Conservation (phyloP, 441 rosid species). For the Euphorbia neoarborescens region DNA sequence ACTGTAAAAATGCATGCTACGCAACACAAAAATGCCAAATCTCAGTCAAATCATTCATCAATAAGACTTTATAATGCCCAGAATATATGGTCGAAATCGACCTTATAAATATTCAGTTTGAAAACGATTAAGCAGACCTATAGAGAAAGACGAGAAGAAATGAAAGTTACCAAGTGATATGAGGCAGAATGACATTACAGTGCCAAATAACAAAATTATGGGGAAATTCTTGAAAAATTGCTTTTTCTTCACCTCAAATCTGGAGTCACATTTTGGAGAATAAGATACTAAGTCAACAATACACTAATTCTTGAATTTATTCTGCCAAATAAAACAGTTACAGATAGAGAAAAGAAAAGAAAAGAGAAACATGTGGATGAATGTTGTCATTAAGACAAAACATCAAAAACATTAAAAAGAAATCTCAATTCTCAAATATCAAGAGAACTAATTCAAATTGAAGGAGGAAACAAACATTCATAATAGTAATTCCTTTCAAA, state of each 20-base stretch:
- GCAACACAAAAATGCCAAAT: too few species aligned
- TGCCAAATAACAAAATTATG: slow-evolving; percentile 55
- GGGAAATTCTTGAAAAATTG: slow-evolving; percentile 67
- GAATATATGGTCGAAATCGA: too few species aligned
- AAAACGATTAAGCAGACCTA: neutral
- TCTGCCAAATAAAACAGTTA: neutral
- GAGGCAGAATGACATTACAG: slow-evolving; percentile 66
- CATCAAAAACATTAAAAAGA: slow-evolving; percentile 1
- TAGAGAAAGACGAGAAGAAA: neutral
- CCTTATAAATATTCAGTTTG: neutral
- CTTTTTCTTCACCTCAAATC: slow-evolving; percentile 77
- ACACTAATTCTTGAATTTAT: slow-evolving; percentile 5
- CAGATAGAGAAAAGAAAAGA: neutral
- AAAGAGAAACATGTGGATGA: neutral
- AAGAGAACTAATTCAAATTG: neutral
- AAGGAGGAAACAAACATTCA: neutral
- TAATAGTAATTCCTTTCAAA: neutral
- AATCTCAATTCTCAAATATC: neutral
- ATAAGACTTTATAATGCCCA: too few species aligned
- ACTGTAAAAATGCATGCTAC: too few species aligned
- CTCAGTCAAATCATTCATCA: too few species aligned
- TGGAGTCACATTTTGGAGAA: slow-evolving; percentile 26
- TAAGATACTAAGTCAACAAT: slow-evolving; percentile 3
- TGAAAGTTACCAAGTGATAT: slow-evolving; percentile 41
- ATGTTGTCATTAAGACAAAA: slow-evolving; percentile 1